Evolutionary conservation across 2,329 filamentous ascomycete genomes (phyloP), one percentile per base, ranked within the genome.

Genomic region (Sclerotinia glacialis): DNA sequence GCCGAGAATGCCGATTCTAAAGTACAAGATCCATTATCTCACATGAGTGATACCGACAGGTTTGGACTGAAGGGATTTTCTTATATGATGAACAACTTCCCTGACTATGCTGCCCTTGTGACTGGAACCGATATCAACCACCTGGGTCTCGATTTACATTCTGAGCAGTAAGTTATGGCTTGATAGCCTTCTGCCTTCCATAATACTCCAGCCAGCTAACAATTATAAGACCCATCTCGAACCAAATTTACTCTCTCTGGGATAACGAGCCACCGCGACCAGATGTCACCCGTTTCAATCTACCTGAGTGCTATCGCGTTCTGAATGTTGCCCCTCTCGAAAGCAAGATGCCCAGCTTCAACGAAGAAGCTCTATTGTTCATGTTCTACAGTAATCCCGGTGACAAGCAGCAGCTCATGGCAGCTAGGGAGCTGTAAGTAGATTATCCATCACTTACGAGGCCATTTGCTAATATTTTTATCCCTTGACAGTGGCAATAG

Each of bases 311-410:
- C 76, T 89, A 89, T 73, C 84, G 82, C 64, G 87, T 89, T 44
- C 86, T 83, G 69, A 89, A 89, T 69, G 85, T 88, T 34, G 85
- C 87, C 70, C 82, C 85, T 3, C 83, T 89, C 63, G 85, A 89
- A 69, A 85, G 82, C 71, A 89, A 89, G 76, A 86, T 89, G 59
- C 80, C 80, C 50, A 88, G 83, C 69, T 89, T 89, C 77, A 89
- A 88, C 71, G 87, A 89, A 69, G 87, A 89, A 76, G 88, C 87
- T 0, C 78, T 89, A 58, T 86, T 89, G 76, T 88, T 85, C 82
- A 89, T 89, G 70, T 89, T 89, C 73, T 89, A 89, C 76, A 87
- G 84, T 76, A 87, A 85, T 68, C 85, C 87, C 9, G 80, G 83
- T 54, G 86, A 89, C 72, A 74, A 83, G 46, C 86, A 87, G 75